Evolutionary conservation across 2,329 filamentous ascomycete genomes (phyloP).

Genomic region (Hymenoscyphus fructigenus): DNA sequence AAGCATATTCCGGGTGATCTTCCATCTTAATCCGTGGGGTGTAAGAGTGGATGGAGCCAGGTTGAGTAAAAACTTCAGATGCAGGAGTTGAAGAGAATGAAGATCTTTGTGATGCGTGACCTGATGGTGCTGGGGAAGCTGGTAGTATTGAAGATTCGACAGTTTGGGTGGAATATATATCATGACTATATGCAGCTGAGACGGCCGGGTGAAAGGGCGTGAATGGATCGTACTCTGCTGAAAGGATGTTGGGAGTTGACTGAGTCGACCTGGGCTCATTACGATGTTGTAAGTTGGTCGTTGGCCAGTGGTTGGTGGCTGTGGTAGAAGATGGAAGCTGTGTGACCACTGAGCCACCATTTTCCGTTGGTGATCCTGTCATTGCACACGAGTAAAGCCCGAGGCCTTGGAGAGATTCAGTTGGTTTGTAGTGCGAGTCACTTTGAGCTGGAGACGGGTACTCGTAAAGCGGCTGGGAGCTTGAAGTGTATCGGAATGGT

Average conservation of each 20-base stretch:
- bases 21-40: conserved; percentile 37
- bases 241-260: conserved; percentile 44
- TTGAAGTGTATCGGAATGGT: conserved; percentile 32
- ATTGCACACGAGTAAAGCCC: conserved; percentile 35
- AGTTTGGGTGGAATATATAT: conserved; percentile 46
- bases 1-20: conserved; percentile 31
- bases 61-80: conserved; percentile 35
- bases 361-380: conserved; percentile 30
- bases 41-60: conserved; percentile 33
- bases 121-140: conserved; percentile 34
- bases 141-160: conserved; percentile 36
- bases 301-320: conserved; percentile 31
- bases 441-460: conserved; percentile 38
- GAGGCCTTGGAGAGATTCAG: conserved; percentile 32
- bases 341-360: conserved; percentile 23
- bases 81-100: conserved; percentile 37
- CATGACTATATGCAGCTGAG: conserved; percentile 45
- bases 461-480: conserved; percentile 35
- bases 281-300: conserved; percentile 27
- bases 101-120: conserved; percentile 35
- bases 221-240: conserved; percentile 53
- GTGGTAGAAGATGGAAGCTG: conserved; percentile 27
- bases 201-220: conserved; percentile 46
- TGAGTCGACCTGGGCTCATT: conserved; percentile 30
- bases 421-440: conserved; percentile 32